Evolutionary conservation across 441 rosid genomes (phyloP).

Genomic region (Daphne laureola): DNA sequence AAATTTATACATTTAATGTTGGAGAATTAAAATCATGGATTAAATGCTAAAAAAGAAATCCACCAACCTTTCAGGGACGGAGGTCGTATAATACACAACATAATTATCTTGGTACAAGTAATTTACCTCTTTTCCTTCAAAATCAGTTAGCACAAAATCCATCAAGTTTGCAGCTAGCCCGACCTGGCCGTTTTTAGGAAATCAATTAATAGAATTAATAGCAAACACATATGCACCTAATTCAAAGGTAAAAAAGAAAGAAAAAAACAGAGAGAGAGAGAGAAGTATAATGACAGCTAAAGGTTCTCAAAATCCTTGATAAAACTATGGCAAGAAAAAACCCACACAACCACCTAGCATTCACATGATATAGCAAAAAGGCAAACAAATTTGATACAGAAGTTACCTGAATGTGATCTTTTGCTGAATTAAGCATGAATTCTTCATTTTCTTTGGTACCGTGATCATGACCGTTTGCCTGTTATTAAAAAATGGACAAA

Average conservation of each 20-base stretch:
- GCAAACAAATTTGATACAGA: not conserved
- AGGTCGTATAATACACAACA: too few relatives aligned
- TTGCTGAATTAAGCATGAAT: slow-evolving; percentile 73
- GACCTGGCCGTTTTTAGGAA: slow-evolving; percentile 34
- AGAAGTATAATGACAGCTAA: slow-evolving; percentile 2
- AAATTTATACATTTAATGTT: too few relatives aligned
- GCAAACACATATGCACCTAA: not conserved
- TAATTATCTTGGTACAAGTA: not conserved
- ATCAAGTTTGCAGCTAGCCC: slow-evolving; percentile 92
- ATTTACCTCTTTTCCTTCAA: slow-evolving; percentile 69
- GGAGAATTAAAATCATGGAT: too few relatives aligned
- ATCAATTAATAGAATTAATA: slow-evolving; percentile 14
- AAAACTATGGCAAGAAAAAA: too few relatives aligned
- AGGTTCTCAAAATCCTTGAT: not conserved
- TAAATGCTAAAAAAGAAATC: too few relatives aligned
- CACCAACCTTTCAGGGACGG: too few relatives aligned
- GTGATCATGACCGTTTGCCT: slow-evolving; percentile 89
- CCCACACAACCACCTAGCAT: too few relatives aligned
- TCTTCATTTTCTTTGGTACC: slow-evolving; percentile 61
- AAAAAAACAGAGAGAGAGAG: too few relatives aligned
- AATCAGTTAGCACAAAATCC: slow-evolving; percentile 57
- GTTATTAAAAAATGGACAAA: slow-evolving; percentile 18
- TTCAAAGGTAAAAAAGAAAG: not conserved
- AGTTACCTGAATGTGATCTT: slow-evolving; percentile 86
- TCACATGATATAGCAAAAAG: too few relatives aligned